Percentiles rank a stretch among this genome's conserved stretches.
phyloP scores from a whole-genome alignment of 2,329 filamentous ascomycete species.

The Calonectria pseudoreteaudii region DNA sequence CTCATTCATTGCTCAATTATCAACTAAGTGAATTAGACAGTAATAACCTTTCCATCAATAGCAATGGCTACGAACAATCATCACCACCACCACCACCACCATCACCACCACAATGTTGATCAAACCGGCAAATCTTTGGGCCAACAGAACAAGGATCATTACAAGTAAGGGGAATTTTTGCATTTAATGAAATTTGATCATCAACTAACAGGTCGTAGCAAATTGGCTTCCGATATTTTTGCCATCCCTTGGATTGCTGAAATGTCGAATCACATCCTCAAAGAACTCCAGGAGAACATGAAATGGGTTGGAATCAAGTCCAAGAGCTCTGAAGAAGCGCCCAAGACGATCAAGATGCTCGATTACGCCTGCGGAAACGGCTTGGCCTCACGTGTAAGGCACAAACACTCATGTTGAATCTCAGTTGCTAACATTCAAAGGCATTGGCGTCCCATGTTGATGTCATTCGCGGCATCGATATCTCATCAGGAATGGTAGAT shows the following conservation, averaged over 20 bases:
- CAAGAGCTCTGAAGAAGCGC: not conserved
- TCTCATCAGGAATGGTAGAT: conserved; percentile 47
- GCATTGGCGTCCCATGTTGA: conserved; percentile 47
- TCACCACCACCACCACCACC: conserved; percentile 42
- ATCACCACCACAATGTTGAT: conserved; percentile 22
- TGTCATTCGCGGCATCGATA: conserved; percentile 48
- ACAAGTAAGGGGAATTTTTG: conserved; percentile 29
- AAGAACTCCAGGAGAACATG: conserved; percentile 39
- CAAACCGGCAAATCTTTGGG: conserved; percentile 27
- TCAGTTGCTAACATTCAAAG: conserved; percentile 34
- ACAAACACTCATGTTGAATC: accelerated
- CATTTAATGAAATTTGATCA: accelerated
- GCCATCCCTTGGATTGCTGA: conserved; percentile 40
- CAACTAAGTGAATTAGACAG: not conserved
- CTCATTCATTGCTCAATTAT: not conserved
- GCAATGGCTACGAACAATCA: conserved; percentile 29
- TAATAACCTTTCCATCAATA: conserved; percentile 6
- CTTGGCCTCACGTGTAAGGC: conserved; percentile 43
- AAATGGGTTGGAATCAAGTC: conserved; percentile 41
- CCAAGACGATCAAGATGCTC: conserved; percentile 35
- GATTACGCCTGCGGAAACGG: conserved; percentile 50
- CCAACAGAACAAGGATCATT: conserved; percentile 42
- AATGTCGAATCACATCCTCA: conserved; percentile 40
- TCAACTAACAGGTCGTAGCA: conserved; percentile 22
- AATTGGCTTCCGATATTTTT: conserved; percentile 30